Evolutionary conservation across 1,139 yeast species (phyloP).

Genomic region (Yamadazyma sp.): DNA sequence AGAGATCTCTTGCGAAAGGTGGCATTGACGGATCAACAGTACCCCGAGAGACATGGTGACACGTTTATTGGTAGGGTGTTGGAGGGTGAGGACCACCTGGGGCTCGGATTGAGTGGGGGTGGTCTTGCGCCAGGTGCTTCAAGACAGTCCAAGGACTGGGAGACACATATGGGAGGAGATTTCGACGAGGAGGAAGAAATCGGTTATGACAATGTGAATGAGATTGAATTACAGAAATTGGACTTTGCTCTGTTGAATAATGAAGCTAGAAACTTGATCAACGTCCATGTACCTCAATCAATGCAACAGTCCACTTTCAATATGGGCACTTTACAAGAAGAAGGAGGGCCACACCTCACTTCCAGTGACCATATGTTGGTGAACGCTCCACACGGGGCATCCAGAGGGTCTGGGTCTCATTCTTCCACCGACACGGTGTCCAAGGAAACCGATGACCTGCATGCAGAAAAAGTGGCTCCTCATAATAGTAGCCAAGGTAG

Average conservation of each 20-base stretch:
- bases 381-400: not conserved
- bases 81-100: constrained; percentile 21
- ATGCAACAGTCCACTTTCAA: constrained; percentile 12
- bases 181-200: constrained; percentile 24
- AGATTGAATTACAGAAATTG: constrained; percentile 36
- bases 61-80: constrained; percentile 42
- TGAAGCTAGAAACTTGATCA: constrained; percentile 42
- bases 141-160: no score
- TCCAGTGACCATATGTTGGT: constrained; percentile 16
- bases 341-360: constrained; percentile 8
- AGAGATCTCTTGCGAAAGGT: constrained; percentile 37
- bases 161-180: no score
- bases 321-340: not conserved
- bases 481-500: not conserved
- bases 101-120: constrained; percentile 37
- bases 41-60: constrained; percentile 30
- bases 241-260: constrained; percentile 36
- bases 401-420: constrained; percentile 2
- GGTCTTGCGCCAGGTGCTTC: constrained; percentile 47
- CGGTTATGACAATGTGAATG: constrained; percentile 17
- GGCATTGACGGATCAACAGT: constrained; percentile 34
- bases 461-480: not conserved
- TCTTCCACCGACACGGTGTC: constrained; percentile 4
- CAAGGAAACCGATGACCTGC: constrained; percentile 1
- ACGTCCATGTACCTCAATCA: constrained; percentile 34